Evolutionary conservation across 345 rosid genomes (phyloP).

Genomic region (Mallotus nudiflorus): DNA sequence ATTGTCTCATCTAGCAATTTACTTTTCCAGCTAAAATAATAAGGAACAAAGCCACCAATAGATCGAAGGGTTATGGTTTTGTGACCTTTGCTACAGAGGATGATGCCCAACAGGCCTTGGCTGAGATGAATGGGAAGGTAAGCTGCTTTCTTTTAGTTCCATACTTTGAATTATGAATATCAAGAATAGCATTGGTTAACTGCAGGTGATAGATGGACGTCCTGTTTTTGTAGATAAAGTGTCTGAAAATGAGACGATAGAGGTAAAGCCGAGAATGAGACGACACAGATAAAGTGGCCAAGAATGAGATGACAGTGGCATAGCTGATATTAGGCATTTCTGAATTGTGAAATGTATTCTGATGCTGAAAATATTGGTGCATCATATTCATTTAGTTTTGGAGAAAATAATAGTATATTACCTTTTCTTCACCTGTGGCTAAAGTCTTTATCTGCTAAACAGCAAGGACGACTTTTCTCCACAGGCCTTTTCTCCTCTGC

Average conservation of each 20-base stretch:
- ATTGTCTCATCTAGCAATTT: neutral
- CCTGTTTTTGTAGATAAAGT: slow-evolving; percentile 44
- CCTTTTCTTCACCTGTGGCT: too few species aligned
- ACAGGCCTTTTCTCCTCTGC: too few species aligned
- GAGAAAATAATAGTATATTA: too few species aligned
- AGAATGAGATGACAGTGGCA: too few species aligned
- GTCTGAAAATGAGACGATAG: slow-evolving; percentile 11
- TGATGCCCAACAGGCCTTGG: slow-evolving; percentile 52
- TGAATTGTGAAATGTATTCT: too few species aligned
- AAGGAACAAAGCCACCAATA: slow-evolving; percentile 38
- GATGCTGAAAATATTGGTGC: too few species aligned
- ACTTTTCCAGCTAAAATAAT: slow-evolving; percentile 42
- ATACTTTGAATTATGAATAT: neutral
- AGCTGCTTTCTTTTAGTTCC: neutral
- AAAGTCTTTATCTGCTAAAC: too few species aligned
- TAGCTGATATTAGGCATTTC: too few species aligned
- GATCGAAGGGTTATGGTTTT: slow-evolving; percentile 61
- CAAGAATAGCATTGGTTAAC: slow-evolving; percentile 8
- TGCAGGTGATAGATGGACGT: slow-evolving; percentile 65
- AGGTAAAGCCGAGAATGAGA: too few species aligned
- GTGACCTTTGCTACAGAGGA: slow-evolving; percentile 48
- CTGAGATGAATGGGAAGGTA: slow-evolving; percentile 62
- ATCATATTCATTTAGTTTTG: too few species aligned
- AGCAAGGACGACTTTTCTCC: too few species aligned
- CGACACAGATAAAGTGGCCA: too few species aligned